phyloP scores from a whole-genome alignment of 2,329 filamentous ascomycete genomes.

The Oidium heveae region DNA sequence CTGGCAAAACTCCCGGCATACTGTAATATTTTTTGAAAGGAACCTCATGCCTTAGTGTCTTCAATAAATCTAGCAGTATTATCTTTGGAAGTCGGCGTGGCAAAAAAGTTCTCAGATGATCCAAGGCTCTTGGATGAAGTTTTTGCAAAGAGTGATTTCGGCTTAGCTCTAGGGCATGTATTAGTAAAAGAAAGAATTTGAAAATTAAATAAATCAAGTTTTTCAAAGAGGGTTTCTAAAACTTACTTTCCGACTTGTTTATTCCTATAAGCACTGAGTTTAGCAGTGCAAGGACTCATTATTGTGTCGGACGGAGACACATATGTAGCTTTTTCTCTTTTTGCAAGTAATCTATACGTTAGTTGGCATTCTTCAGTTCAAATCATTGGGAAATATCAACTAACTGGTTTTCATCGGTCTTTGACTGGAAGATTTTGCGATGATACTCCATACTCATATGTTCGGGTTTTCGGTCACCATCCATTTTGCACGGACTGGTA shows the following conservation, averaged over 20 bases:
- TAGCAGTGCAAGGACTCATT: constrained; percentile 66
- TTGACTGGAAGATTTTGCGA: constrained; percentile 47
- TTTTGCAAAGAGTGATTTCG: constrained; percentile 42
- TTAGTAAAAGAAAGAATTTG: neutral
- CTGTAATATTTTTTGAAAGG: too few species aligned
- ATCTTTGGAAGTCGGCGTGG: too few species aligned
- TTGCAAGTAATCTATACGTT: constrained; percentile 3
- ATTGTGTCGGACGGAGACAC: constrained; percentile 72
- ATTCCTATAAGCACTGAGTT: constrained; percentile 56
- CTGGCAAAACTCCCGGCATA: too few species aligned
- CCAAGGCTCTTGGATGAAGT: constrained; percentile 35
- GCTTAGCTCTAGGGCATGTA: constrained; percentile 27
- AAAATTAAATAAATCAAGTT: neutral
- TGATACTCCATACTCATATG: constrained; percentile 54
- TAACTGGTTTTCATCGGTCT: constrained; percentile 42
- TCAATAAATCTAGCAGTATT: too few species aligned
- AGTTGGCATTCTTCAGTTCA: neutral
- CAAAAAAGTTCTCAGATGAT: constrained; percentile 9
- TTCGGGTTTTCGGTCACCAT: constrained; percentile 17
- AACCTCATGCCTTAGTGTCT: too few species aligned
- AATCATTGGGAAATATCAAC: constrained; percentile 11
- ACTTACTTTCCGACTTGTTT: constrained; percentile 58
- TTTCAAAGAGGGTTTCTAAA: neutral
- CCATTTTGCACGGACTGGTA: constrained; percentile 1
- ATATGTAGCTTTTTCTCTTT: constrained; percentile 21